Evolutionary conservation across 176 grass and related monocot genomes (phyloP), one percentile per base, ranked within the genome.

Genomic region (Phoenix roebelenii): DNA sequence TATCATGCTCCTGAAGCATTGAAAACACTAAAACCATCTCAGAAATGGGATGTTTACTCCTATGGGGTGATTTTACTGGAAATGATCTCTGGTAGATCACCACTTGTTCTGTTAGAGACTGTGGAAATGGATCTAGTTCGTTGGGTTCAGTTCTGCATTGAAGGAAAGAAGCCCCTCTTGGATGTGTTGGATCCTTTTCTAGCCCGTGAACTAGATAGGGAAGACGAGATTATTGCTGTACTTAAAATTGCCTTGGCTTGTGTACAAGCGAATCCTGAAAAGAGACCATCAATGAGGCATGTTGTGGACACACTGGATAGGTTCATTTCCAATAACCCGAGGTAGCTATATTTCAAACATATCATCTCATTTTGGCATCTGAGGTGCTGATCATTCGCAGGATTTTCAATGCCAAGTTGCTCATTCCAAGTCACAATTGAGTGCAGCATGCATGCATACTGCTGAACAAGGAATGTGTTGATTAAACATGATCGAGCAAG

Each of bases 41-140:
- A 96, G 51, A 96, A 96, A 70, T 96, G 92, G 91, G 92, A 96
- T 69, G 69, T 82, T 50, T 96, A 90, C 67, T 96, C 92, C 4
- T 96, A 77, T 15, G 92, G 92, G 9, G 83, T 88, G 63, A 77
- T 96, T 54, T 74, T 96, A 71, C 79, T 96, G 2, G 92, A 91
- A 82, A 73, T 97, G 72, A 85, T 97, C 9, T 80, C 92, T 0
- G 84, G 87, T 48, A 78, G 65, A 58, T 83, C 81, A 0, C 87
- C 87, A 7, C 3, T 69, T 7, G 55, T 80, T 64, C 74, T 91
- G 35, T 64, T 91, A 70, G 87, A 97, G 59, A 88, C 87, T 50
- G 63, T 73, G 72, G 82, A 88, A 71, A 91, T 91, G 84, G 87
- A 88, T 68, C 69, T 97, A 48, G 92, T 91, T 24, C 82, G 74